A percentile compares a stretch with the other conserved stretches of the same genome.
Conservation (phyloP, 2,329 filamentous ascomycete species). For the Cladosporium sp. region DNA sequence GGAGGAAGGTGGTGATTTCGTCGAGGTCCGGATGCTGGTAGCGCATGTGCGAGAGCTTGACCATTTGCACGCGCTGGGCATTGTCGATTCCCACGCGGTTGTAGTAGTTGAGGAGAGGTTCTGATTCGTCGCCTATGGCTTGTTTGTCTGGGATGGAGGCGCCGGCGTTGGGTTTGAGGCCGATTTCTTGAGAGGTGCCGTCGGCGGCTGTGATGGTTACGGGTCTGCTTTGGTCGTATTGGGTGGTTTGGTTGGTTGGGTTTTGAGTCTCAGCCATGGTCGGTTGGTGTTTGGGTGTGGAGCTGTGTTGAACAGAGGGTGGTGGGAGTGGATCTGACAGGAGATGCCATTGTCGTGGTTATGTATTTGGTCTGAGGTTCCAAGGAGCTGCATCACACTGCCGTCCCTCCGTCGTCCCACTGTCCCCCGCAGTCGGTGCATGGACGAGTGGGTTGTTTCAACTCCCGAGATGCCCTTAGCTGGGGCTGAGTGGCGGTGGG, state of each 20-base stretch:
- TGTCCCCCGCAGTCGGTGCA: not conserved
- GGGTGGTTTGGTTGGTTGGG: conserved; percentile 20
- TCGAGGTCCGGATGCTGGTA: conserved; percentile 50
- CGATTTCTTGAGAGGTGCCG: conserved; percentile 16
- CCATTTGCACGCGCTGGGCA: conserved; percentile 43
- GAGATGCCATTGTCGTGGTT: not conserved
- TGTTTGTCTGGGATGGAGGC: conserved; percentile 35
- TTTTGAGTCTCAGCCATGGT: conserved; percentile 19
- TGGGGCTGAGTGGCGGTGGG: not conserved
- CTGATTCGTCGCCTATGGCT: conserved; percentile 34
- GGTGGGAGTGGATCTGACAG: not conserved
- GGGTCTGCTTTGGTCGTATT: conserved; percentile 23
- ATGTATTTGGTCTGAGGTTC: not conserved
- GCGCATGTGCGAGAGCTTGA: conserved; percentile 48
- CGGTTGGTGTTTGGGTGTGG: not conserved
- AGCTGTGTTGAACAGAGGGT: conserved; percentile 8
- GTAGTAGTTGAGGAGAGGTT: conserved; percentile 36
- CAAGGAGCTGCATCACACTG: not conserved
- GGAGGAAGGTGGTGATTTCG: conserved; percentile 43
- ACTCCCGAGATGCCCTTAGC: not conserved
- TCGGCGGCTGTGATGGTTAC: conserved; percentile 24
- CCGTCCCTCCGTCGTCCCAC: not conserved
- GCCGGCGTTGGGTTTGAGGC: conserved; percentile 36
- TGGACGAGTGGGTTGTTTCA: not conserved
- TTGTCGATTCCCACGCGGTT: conserved; percentile 37